phyloP scores from a whole-genome alignment of 371 early-diverging fungal genomes.

The Mortierella sp. region DNA sequence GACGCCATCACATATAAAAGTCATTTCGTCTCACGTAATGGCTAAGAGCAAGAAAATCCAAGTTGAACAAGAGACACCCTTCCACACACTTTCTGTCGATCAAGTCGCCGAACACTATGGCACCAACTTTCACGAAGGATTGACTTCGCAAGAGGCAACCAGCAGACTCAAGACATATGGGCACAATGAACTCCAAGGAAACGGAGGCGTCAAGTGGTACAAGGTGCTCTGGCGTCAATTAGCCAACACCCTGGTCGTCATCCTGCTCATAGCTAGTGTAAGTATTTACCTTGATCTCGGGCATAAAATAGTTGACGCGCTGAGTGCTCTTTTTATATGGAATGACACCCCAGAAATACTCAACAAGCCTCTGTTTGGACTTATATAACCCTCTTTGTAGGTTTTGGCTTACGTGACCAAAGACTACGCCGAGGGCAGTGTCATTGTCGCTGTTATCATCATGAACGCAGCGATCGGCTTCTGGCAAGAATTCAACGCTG shows the following conservation, averaged over 20 bases:
- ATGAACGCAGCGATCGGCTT: constrained; percentile 87
- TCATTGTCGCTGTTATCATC: constrained; percentile 78
- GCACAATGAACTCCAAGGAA: constrained; percentile 73
- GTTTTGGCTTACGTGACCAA: constrained; percentile 64
- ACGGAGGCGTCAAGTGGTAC: constrained; percentile 69
- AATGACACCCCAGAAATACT: too few relatives aligned
- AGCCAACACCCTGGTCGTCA: constrained; percentile 86
- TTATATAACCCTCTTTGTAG: constrained; percentile 11
- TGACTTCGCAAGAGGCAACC: constrained; percentile 63
- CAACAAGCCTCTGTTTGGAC: background rate
- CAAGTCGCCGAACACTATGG: constrained; percentile 65
- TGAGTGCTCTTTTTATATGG: too few relatives aligned
- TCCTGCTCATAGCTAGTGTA: constrained; percentile 79
- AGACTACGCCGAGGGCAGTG: constrained; percentile 75
- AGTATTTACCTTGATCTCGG: background rate
- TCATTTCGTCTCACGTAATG: constrained; percentile 2
- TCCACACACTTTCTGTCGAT: constrained; percentile 61
- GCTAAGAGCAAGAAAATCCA: constrained; percentile 48
- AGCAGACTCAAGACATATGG: constrained; percentile 73
- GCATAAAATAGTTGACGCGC: too few relatives aligned
- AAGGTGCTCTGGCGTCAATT: constrained; percentile 83
- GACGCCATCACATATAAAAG: too few relatives aligned
- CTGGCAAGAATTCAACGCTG: constrained; percentile 89
- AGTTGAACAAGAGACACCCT: constrained; percentile 55
- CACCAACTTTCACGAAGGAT: constrained; percentile 69